Conservation (phyloP, 495 filamentous ascomycete genomes). For the Annulohypoxylon stygium region DNA sequence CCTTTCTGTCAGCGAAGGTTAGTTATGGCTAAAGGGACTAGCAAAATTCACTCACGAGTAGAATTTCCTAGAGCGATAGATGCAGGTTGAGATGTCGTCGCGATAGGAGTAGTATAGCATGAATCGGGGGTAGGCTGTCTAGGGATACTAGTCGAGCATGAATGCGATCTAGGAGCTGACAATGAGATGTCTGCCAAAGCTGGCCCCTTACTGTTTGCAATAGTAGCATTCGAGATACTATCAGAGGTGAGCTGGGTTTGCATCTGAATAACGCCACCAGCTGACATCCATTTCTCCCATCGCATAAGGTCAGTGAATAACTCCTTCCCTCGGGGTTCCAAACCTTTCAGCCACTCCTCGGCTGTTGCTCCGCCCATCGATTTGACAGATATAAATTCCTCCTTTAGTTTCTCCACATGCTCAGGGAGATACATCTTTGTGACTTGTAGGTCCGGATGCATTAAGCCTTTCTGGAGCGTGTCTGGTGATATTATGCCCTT, state of each 20-base stretch:
- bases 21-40: background rate
- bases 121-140: background rate
- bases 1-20: slow-evolving; percentile 14
- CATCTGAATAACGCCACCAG: slow-evolving; percentile 60
- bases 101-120: background rate
- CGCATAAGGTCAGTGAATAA: slow-evolving; percentile 67
- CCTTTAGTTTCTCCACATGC: slow-evolving; percentile 67
- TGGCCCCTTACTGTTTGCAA: slow-evolving; percentile 9
- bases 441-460: slow-evolving; percentile 63
- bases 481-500: slow-evolving; percentile 68
- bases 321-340: slow-evolving; percentile 70
- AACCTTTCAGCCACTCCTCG: slow-evolving; percentile 81
- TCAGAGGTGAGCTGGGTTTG: slow-evolving; percentile 33
- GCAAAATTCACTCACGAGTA: slow-evolving; percentile 7
- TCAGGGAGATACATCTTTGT: slow-evolving; percentile 72
- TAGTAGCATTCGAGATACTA: background rate
- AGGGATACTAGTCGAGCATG: slow-evolving; percentile 6
- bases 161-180: slow-evolving; percentile 9
- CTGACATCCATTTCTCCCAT: slow-evolving; percentile 78
- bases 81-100: slow-evolving; percentile 7
- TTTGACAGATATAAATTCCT: slow-evolving; percentile 69
- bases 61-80: background rate
- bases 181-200: slow-evolving; percentile 4
- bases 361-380: slow-evolving; percentile 70
- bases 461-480: slow-evolving; percentile 60